Percentiles rank a stretch among this genome's conserved stretches.
phyloP scores from a whole-genome alignment of 805 yeast genomes.

The Yarrowia sp. region DNA sequence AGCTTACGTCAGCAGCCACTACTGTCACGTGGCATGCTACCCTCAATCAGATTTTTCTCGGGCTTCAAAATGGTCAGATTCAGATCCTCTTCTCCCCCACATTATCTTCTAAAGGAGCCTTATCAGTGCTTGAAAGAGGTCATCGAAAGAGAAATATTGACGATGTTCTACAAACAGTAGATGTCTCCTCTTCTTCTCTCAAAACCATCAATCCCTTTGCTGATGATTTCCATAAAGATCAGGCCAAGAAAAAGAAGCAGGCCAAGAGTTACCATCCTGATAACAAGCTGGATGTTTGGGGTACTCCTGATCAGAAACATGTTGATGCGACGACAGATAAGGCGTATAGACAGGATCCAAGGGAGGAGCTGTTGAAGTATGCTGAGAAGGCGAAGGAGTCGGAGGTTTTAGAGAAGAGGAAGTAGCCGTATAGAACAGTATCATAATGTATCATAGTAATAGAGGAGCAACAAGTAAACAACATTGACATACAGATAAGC shows the following conservation, averaged over 20 bases:
- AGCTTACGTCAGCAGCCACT: conserved; percentile 22
- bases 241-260: conserved; percentile 24
- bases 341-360: conserved; percentile 36
- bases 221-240: conserved; percentile 31
- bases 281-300: conserved; percentile 33
- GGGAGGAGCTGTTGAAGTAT: conserved; percentile 39
- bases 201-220: conserved; percentile 33
- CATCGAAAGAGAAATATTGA: conserved; percentile 39
- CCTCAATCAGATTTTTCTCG: conserved; percentile 38
- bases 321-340: conserved; percentile 30
- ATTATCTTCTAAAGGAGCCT: conserved; percentile 37
- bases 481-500: too few species aligned
- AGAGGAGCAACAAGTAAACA: too few species aligned
- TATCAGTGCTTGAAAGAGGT: conserved; percentile 33
- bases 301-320: conserved; percentile 33
- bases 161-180: conserved; percentile 34
- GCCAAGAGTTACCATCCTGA: conserved; percentile 30
- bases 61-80: conserved; percentile 36
- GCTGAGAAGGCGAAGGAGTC: conserved; percentile 36
- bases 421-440: not conserved
- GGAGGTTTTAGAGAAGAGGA: not conserved
- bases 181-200: conserved; percentile 30
- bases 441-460: not conserved
- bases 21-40: conserved; percentile 35
- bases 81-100: conserved; percentile 36